Evolutionary conservation across 257 asterid genomes (phyloP), one percentile per base, ranked within the genome.

Genomic region (Plectranthus barbatus): DNA sequence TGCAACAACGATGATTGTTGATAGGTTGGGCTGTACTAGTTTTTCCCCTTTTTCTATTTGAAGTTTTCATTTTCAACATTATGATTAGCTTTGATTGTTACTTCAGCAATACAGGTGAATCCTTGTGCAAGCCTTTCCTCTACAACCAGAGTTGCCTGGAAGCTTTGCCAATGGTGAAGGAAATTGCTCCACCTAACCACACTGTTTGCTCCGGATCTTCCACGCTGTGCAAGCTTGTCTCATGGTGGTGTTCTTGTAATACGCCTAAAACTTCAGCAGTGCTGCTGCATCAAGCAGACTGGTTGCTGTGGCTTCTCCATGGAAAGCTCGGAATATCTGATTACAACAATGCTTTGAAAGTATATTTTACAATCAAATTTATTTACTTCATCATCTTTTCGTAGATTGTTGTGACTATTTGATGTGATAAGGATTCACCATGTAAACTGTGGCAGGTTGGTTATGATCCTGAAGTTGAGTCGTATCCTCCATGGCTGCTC

Each of bases 151-250:
- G 87, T 56, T 87, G 84, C 65, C 80, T 86, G 3, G 95, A 87
- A 57, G 88, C 93, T 45, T 73, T 90, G 76, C 93, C 93, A 13
- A 5, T 62, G 37, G 97, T 87, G 62, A 87, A 81, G 77, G 82
- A 81, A 60, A 74, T 90, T 62, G 90, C 97, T 67, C 97, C 97
- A 17, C 64, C 72, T 42, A 87, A 90, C 69, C 96, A 90, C 77
- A 83, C 95, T 4, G 97, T 90, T 49, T 90, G 97, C 85, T 79
- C 93, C 23, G 88, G 85, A 51, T 90, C 97, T 51, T 90, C 97
- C 3, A 87, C 97, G 5, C 79, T 87, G 20, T 90, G 96, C 85
- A 90, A 90, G 76, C 93, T 90, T 58, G 86, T 87, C 52, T 77
- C 86, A 9, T 90, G 97, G 96, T 90, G 97, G 97, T 82, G 64